These are phyloP conservation scores for Echinosophora koreensis DNA, from an alignment of 306 rosid genomes.

Conservation along the genomic window DNA sequence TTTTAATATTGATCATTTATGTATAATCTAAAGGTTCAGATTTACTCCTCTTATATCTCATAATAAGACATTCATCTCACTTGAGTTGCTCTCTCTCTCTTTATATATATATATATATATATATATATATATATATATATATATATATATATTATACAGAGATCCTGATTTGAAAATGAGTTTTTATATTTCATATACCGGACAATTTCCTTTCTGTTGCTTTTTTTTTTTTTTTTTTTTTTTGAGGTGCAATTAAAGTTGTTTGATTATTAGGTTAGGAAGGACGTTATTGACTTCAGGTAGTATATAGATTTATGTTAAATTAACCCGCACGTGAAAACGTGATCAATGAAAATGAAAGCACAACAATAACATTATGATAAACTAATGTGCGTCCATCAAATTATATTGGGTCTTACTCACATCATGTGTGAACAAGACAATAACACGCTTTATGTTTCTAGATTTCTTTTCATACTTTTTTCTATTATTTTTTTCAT, in stretches of 20 bases:
- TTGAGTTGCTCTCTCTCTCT: no score
- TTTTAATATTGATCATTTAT: no score
- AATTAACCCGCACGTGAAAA: slow-evolving; percentile 11
- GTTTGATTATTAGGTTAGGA: not conserved
- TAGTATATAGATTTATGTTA: not conserved
- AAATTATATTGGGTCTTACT: no score
- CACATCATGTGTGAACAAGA: slow-evolving; percentile 44
- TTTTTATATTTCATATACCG: not conserved
- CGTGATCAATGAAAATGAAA: slow-evolving; percentile 2
- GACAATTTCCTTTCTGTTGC: not conserved
- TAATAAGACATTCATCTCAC: no score
- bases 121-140: no score
- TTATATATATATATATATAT: no score
- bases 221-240: no score
- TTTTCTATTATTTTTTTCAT: not conserved
- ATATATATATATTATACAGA: no score
- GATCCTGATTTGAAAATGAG: not conserved
- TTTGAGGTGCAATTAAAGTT: not conserved
- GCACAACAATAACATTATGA: not conserved
- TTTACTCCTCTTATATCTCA: no score
- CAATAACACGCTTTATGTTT: not conserved
- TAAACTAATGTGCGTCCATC: slow-evolving; percentile 8
- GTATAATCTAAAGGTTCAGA: no score
- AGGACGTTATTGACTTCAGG: not conserved
- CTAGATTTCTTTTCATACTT: not conserved